phyloP scores from a whole-genome alignment of 257 asterid genomes.

The Paulownia fortunei region DNA sequence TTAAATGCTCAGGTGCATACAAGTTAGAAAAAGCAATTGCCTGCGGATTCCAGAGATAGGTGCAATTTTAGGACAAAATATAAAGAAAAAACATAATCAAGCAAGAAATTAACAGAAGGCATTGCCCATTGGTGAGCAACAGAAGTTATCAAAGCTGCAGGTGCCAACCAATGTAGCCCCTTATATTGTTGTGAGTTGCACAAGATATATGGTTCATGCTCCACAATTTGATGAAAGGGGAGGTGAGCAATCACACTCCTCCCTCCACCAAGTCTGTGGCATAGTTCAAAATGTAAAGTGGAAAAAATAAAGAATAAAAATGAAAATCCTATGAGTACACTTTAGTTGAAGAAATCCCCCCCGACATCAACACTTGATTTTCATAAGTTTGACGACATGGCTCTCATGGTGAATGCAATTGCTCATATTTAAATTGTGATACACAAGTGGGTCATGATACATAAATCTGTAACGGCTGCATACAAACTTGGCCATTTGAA shows the following conservation, averaged over 20 bases:
- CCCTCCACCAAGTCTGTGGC: not conserved
- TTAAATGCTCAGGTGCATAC: constrained; percentile 97
- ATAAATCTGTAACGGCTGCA: too few relatives aligned
- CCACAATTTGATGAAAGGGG: not conserved
- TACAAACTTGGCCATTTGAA: too few relatives aligned
- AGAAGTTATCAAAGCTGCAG: constrained; percentile 4
- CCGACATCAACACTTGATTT: too few relatives aligned
- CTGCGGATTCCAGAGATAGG: constrained; percentile 46
- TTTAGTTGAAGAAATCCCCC: too few relatives aligned
- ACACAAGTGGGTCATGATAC: too few relatives aligned
- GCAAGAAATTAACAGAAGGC: constrained; percentile 2
- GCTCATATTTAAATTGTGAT: too few relatives aligned
- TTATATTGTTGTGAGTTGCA: not conserved
- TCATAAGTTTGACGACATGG: too few relatives aligned
- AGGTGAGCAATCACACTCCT: not conserved
- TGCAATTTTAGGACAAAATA: constrained; percentile 17
- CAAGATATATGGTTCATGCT: not conserved
- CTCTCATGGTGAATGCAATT: too few relatives aligned
- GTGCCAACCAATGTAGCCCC: not conserved
- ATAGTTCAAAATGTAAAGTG: not conserved
- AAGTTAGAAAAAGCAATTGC: constrained; percentile 86
- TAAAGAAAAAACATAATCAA: constrained; percentile 12
- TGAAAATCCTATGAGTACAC: not conserved
- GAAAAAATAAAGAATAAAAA: not conserved
- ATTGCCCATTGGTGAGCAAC: not conserved